Conservation (phyloP, 192 early-diverging fungal species). For the Backusella sp. region DNA sequence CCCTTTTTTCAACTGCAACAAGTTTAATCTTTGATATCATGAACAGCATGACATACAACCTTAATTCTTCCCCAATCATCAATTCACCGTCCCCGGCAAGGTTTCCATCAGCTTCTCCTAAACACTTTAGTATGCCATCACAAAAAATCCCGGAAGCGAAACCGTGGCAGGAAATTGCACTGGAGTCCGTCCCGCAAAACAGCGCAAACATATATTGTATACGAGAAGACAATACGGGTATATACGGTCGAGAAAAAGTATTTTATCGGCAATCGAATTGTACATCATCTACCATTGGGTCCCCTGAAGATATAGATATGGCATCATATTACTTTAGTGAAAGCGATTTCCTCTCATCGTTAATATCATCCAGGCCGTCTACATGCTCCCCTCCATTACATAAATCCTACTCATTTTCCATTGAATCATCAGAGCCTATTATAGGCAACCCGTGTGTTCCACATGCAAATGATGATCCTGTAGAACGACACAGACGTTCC, state of each 20-base stretch:
- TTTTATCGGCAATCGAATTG: not conserved
- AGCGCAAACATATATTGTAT: not conserved
- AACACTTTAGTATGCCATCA: not conserved
- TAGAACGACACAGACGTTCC: not conserved
- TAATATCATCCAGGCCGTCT: constrained; percentile 8
- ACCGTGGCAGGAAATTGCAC: constrained; percentile 9
- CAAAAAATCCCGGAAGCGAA: constrained; percentile 8
- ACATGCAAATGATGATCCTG: not conserved
- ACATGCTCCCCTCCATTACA: not conserved
- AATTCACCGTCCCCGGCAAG: constrained; percentile 1
- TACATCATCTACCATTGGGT: not conserved
- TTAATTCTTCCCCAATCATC: not conserved
- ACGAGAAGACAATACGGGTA: not conserved
- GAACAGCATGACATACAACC: not conserved
- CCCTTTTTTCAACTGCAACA: not conserved
- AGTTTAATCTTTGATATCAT: not conserved
- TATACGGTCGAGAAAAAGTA: constrained; percentile 3
- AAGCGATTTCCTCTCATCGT: not conserved
- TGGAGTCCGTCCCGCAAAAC: not conserved
- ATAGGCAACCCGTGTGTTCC: not conserved
- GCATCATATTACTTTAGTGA: constrained; percentile 3
- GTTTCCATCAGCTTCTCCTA: constrained; percentile 6
- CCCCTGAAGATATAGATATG: not conserved
- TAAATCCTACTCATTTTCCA: not conserved
- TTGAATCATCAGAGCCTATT: not conserved